Conservation (phyloP, 257 asterid genomes). For the Forsythia suspensa region DNA sequence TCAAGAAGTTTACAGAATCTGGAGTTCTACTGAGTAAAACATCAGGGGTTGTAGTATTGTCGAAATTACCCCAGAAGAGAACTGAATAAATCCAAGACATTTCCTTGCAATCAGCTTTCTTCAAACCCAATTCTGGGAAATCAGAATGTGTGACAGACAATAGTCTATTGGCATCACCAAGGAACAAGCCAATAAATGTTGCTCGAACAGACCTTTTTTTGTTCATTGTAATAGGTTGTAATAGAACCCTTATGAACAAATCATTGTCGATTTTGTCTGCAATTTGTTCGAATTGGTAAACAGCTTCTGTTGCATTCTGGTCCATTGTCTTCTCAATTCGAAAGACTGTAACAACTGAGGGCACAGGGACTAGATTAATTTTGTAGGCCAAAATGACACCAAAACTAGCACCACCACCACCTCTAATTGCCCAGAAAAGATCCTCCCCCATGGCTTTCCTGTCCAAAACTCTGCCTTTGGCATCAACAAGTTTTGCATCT, state of each 20-base stretch:
- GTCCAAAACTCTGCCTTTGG: constrained; percentile 36
- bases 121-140: constrained; percentile 27
- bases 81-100: constrained; percentile 44
- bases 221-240: constrained; percentile 30
- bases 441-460: constrained; percentile 49
- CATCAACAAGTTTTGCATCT: constrained; percentile 45
- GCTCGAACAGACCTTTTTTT: constrained; percentile 15
- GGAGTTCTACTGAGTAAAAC: constrained; percentile 17
- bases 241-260: constrained; percentile 30
- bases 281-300: constrained; percentile 19
- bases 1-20: constrained; percentile 23
- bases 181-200: constrained; percentile 32
- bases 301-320: constrained; percentile 19
- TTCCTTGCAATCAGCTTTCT: constrained; percentile 23
- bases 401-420: constrained; percentile 41
- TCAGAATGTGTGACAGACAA: constrained; percentile 14
- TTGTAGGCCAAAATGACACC: constrained; percentile 33
- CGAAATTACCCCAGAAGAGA: constrained; percentile 37
- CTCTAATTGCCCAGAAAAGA: constrained; percentile 39
- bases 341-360: constrained; percentile 30
- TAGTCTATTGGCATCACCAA: constrained; percentile 27
- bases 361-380: constrained; percentile 33
- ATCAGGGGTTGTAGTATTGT: constrained; percentile 8
- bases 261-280: constrained; percentile 31
- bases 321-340: constrained; percentile 3